Base-by-base conservation (phyloP, 2,329 filamentous ascomycete genomes). In the Fusarium sp. region DNA sequence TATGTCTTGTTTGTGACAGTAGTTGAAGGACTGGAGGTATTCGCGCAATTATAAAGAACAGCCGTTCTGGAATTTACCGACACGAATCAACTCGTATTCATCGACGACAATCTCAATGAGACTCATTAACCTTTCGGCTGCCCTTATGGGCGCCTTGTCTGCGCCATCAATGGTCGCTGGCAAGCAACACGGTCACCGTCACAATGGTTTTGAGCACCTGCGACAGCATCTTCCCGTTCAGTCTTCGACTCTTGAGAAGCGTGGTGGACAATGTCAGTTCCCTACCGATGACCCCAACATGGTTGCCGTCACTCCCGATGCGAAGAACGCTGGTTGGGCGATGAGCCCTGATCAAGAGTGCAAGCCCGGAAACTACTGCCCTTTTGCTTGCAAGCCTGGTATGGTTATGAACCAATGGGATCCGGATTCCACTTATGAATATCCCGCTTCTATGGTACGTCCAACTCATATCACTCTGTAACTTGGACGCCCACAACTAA, bases 401-500 rank as follows among this genome's bases (percentile, higher is more conserved):
- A 88, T 93, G 83, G 88, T 95, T 32, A 93, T 92, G 85, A 88
- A 90, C 69, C 93, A 95, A 80, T 95, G 93, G 93, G 89, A 94
- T 76, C 90, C 91, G 0, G 80, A 85, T 63, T 92, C 92, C 7
- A 89, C 85, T 9, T 95, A 94, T 78, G 82, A 80, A 38, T 93
- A 91, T 79, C 91, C 92, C 4, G 80, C 86, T 68, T 94, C 92
- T 6, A 94, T 93, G 89, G 91, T 93, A 82, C 76, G 89, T 59
- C 38, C 45, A 18, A 15, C 13, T 6, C 18, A 37, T 45, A 38
- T 27, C 13, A 12, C 35, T n/a, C 13, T n/a, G 23, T 30, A n/a
- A 46, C n/a, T 35, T 7, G 2, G 23, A 13, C 30, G 23, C 18
- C 46, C 3, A 1, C 26, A 35, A 44, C 71, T 73, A 71, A 77